phyloP scores from a whole-genome alignment of 306 rosid genomes.

The Leucaena leucocephala region DNA sequence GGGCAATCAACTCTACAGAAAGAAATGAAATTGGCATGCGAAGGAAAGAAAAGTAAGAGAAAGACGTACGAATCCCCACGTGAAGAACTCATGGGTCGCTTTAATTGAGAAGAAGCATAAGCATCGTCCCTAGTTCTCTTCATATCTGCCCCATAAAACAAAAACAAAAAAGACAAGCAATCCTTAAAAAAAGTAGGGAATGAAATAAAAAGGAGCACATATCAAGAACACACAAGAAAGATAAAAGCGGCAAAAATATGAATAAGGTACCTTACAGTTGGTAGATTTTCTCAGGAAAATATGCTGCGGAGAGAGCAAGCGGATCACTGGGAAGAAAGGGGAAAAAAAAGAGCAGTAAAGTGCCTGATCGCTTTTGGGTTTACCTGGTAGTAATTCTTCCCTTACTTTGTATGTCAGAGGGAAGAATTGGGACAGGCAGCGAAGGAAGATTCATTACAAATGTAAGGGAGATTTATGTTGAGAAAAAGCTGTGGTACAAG shows the following conservation, averaged over 20 bases:
- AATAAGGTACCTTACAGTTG: constrained; percentile 24
- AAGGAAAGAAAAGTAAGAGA: background rate
- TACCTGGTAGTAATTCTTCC: constrained; percentile 9
- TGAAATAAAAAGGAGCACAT: constrained; percentile 29
- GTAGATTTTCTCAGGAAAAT: constrained; percentile 33
- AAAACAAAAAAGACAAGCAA: background rate
- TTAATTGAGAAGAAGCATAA: constrained; percentile 58
- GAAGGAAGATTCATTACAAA: constrained; percentile 22
- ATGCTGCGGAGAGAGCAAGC: constrained; percentile 28
- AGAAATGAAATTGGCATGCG: constrained; percentile 29
- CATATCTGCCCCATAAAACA: constrained; percentile 45
- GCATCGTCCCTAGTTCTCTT: constrained; percentile 70
- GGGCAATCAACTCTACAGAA: constrained; percentile 28
- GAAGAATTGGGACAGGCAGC: constrained; percentile 31
- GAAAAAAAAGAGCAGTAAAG: constrained; percentile 2
- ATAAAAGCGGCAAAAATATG: constrained; percentile 25
- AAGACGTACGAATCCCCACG: constrained; percentile 68
- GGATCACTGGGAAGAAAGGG: constrained; percentile 35
- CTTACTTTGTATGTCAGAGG: constrained; percentile 25
- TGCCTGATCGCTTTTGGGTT: constrained; percentile 44
- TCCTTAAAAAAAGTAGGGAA: background rate
- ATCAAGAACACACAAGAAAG: constrained; percentile 13
- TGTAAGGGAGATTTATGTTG: constrained; percentile 4
- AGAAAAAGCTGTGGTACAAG: constrained; percentile 29
- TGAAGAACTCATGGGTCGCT: constrained; percentile 63